phyloP scores from a whole-genome alignment of 2,329 filamentous ascomycete genomes.

The Penicillium rolfsii region DNA sequence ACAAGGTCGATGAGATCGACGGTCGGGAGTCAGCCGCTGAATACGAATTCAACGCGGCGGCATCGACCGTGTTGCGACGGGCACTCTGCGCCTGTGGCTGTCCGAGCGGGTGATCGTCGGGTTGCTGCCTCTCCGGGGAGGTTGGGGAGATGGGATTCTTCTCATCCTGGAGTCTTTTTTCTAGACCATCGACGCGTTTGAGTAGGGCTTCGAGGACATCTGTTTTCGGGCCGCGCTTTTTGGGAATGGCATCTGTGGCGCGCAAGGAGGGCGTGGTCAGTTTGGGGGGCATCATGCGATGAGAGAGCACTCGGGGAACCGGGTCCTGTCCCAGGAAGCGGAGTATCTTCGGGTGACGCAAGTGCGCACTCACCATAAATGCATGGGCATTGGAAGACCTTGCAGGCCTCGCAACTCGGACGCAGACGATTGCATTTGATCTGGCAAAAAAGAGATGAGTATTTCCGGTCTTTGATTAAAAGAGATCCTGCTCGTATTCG shows the following conservation, averaged over 20 bases:
- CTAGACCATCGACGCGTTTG: conserved; percentile 82
- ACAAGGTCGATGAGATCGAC: conserved; percentile 17
- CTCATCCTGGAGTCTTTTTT: conserved; percentile 75
- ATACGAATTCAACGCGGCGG: conserved; percentile 26
- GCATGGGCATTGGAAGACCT: conserved; percentile 85
- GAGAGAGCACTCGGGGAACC: not conserved
- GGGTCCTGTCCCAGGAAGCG: not conserved
- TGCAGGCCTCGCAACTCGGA: conserved; percentile 84
- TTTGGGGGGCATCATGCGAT: conserved; percentile 39
- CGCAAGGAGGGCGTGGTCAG: not conserved
- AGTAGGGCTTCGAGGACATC: conserved; percentile 83
- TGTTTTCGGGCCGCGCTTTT: conserved; percentile 87
- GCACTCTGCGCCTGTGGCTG: conserved; percentile 12
- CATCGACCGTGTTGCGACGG: conserved; percentile 28
- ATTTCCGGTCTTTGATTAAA: conserved; percentile 9
- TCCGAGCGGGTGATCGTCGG: conserved; percentile 23
- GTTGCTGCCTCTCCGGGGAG: conserved; percentile 43
- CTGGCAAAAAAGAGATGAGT: conserved; percentile 49
- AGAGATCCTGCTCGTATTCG: conserved; percentile 24
- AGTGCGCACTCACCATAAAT: conserved; percentile 71
- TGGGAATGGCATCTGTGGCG: conserved; percentile 72
- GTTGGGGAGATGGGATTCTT: conserved; percentile 52
- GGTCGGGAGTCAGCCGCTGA: conserved; percentile 18
- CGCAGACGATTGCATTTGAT: conserved; percentile 90
- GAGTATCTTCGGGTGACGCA: not conserved